Percentiles rank a stretch among this genome's conserved stretches.
Evolutionary conservation across 306 rosid species (phyloP).

Genomic region (Lathyrus oleraceus): DNA sequence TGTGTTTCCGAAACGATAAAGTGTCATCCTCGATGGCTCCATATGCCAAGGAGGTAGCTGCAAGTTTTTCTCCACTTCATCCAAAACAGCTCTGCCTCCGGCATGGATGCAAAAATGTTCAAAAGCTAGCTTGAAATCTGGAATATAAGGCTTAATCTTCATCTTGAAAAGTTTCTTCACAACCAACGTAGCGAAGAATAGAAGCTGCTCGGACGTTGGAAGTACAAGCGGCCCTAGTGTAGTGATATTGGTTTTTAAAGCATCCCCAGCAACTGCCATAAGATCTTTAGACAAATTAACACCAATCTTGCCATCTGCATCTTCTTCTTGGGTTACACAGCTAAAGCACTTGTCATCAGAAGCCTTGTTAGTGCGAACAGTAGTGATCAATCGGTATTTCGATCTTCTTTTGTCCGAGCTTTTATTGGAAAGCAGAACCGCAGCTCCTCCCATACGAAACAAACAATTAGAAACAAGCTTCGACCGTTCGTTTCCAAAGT

Average conservation of each 20-base stretch:
- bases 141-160: conserved; percentile 92
- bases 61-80: conserved; percentile 89
- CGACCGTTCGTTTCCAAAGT: conserved; percentile 85
- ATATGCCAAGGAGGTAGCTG: conserved; percentile 88
- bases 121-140: conserved; percentile 86
- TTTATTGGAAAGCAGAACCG: conserved; percentile 73
- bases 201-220: conserved; percentile 86
- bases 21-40: conserved; percentile 98
- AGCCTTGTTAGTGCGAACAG: conserved; percentile 87
- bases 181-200: conserved; percentile 71
- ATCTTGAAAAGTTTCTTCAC: conserved; percentile 72
- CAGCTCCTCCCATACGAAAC: conserved; percentile 94
- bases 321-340: conserved; percentile 93
- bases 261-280: conserved; percentile 94
- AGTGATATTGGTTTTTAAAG: conserved; percentile 84
- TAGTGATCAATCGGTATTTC: conserved; percentile 63
- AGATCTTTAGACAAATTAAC: conserved; percentile 88
- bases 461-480: conserved; percentile 87
- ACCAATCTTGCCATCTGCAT: conserved; percentile 66
- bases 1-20: conserved; percentile 84
- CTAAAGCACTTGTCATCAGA: conserved; percentile 83
- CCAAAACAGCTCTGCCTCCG: conserved; percentile 90
- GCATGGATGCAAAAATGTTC: conserved; percentile 95
- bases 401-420: conserved; percentile 78
- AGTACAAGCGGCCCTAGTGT: conserved; percentile 86